Evolutionary conservation across 495 filamentous ascomycete species (phyloP), one percentile per base, ranked within the genome.

Genomic region (Neurospora sp.): DNA sequence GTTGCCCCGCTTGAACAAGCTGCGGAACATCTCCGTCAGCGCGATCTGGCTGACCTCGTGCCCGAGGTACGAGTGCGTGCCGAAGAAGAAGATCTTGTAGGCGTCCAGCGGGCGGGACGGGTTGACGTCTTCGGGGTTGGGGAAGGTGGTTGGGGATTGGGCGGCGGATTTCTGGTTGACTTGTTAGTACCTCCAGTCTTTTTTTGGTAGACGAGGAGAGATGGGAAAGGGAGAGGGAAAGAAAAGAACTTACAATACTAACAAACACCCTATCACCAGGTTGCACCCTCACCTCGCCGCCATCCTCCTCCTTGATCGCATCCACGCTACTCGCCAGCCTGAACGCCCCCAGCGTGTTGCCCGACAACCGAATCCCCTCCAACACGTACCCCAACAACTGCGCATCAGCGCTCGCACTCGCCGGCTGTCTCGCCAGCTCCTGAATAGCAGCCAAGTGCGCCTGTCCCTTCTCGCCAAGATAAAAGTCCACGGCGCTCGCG

Each of bases 401-500:
- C 6, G 78, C 76, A 68, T 85, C 83, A 5, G 73, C 80, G 31
- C 81, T 78, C 0, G 72, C 72, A 0, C 77, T 78, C 1, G 80
- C 41, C 0, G 82, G 77, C 41, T 80, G 73, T 12, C 73, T 75
- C 7, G 88, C 87, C 35, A 90, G 82, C 10, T 80, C 80, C 77
- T 88, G 84, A 76, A 94, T 86, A 40, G 88, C 87, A 3, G 87
- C 82, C 7, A 90, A 79, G 74, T 93, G 84, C 35, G 81, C 69
- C 46, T 85, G 82, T 72, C 89, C 88, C 0, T 74, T 44, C 16
- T 86, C 82, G 1, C 85, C 86, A 37, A 94, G 83, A 82, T 93
- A 96, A 83, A 89, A 94, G 77, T 96, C 93, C 16, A 95, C 85
- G 10, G 92, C 86, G 81, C 93, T 91, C 9, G 92, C 89, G 75